These are phyloP conservation scores for Colletotrichum sp. DNA, from an alignment of 2,329 filamentous ascomycete genomes.

Conservation along the genomic window DNA sequence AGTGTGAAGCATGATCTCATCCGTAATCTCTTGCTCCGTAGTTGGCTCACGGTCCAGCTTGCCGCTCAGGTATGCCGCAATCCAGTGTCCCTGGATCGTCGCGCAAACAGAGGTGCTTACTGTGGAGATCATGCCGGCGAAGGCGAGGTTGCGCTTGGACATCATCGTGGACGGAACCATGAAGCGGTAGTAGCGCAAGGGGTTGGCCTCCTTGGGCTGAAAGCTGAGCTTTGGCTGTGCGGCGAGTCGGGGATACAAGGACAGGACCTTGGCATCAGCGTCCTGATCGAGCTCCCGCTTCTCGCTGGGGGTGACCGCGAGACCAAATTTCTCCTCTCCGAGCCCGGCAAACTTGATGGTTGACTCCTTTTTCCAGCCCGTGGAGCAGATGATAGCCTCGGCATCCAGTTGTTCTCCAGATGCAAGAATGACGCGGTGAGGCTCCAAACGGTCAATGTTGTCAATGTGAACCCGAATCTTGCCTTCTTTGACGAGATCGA, in stretches of 20 bases:
- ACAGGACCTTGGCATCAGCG: not conserved
- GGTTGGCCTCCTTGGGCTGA: slow-evolving; percentile 15
- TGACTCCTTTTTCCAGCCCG: slow-evolving; percentile 55
- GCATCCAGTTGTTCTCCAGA: slow-evolving; percentile 43
- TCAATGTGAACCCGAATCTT: slow-evolving; percentile 52
- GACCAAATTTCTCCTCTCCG: not conserved
- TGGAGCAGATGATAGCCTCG: slow-evolving; percentile 55
- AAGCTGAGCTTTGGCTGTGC: slow-evolving; percentile 25
- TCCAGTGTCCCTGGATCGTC: slow-evolving; percentile 52
- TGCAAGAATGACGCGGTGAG: slow-evolving; percentile 44
- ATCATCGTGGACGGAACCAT: slow-evolving; percentile 26
- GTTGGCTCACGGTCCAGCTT: slow-evolving; percentile 38
- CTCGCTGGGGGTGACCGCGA: not conserved
- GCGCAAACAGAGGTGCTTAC: slow-evolving; percentile 39
- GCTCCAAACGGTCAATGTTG: slow-evolving; percentile 47
- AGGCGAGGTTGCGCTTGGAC: slow-evolving; percentile 33
- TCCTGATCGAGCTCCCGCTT: slow-evolving; percentile 7
- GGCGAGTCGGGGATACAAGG: slow-evolving; percentile 10
- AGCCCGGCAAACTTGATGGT: slow-evolving; percentile 45
- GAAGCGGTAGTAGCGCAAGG: slow-evolving; percentile 30
- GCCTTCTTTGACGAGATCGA: slow-evolving; percentile 54
- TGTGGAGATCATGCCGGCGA: slow-evolving; percentile 34
- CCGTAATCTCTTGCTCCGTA: slow-evolving; percentile 34
- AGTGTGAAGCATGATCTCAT: slow-evolving; percentile 54
- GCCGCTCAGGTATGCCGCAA: slow-evolving; percentile 63